A percentile compares a stretch with the other conserved stretches of the same genome.
Evolutionary conservation across 2,329 filamentous ascomycete species (phyloP).

Genomic region (Colletotrichum musae): DNA sequence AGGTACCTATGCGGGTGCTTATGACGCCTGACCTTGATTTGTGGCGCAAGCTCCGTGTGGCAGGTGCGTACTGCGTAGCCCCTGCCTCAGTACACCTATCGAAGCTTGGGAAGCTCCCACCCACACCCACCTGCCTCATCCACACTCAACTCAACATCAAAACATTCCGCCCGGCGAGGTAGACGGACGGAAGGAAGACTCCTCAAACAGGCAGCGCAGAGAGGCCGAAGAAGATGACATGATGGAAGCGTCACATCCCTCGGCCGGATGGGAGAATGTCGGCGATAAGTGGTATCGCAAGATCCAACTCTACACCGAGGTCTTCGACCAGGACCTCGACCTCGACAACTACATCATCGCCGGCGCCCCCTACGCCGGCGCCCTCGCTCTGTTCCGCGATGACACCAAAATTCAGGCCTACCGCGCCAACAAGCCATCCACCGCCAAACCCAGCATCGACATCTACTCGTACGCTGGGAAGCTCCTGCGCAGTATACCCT

Average conservation of each 20-base stretch:
- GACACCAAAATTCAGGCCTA: constrained; percentile 87
- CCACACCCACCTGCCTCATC: not conserved
- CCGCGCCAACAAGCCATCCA: constrained; percentile 73
- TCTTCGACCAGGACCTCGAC: constrained; percentile 94
- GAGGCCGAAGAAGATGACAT: constrained; percentile 49
- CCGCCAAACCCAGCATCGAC: constrained; percentile 84
- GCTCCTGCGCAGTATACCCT: constrained; percentile 86
- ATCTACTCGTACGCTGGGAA: constrained; percentile 95
- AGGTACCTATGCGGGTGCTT: too few species aligned
- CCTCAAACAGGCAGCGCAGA: not conserved
- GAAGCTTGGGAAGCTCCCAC: constrained; percentile 19
- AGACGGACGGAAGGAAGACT: not conserved
- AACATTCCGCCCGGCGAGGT: not conserved
- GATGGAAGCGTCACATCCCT: constrained; percentile 76
- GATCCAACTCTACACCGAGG: constrained; percentile 89
- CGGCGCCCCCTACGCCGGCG: constrained; percentile 93
- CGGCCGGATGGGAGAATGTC: constrained; percentile 93
- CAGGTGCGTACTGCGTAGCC: not conserved
- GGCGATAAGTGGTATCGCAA: constrained; percentile 97
- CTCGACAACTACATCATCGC: constrained; percentile 94
- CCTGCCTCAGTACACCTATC: not conserved
- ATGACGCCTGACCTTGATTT: constrained; percentile 2
- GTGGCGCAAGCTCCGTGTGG: constrained; percentile 36
- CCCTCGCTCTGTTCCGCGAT: constrained; percentile 89
- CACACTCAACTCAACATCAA: not conserved